Evolutionary conservation across 208 protist species (phyloP).

Genomic region (Leishmania major): DNA sequence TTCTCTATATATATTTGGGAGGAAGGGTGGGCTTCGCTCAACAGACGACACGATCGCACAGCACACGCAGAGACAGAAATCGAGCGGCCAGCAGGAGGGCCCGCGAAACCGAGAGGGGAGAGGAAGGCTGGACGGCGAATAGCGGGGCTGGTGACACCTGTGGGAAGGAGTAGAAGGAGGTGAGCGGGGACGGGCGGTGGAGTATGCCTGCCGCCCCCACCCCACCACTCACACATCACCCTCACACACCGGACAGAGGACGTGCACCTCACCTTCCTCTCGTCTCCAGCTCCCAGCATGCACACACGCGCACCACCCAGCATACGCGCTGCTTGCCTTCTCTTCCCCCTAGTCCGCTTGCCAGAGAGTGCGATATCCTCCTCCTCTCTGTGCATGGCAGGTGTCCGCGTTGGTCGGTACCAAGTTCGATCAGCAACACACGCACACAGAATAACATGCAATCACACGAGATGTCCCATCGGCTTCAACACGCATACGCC

Average conservation of each 20-base stretch:
- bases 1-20: neutral
- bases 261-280: neutral
- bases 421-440: neutral
- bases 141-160: neutral
- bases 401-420: neutral
- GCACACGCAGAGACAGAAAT: neutral
- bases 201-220: neutral
- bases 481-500: neutral
- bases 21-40: neutral
- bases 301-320: neutral
- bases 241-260: neutral
- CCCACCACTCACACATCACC: no score
- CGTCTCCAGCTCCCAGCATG: neutral
- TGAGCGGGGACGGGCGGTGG: neutral
- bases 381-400: neutral
- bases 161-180: neutral
- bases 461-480: neutral
- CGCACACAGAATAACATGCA: neutral
- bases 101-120: neutral
- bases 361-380: neutral
- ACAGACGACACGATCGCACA: neutral
- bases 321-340: neutral
- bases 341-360: no score
- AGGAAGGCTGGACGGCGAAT: neutral
- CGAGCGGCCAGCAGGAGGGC: neutral